phyloP scores from a whole-genome alignment of 352 stramenopile genomes.

The Globisporangium lucens region DNA sequence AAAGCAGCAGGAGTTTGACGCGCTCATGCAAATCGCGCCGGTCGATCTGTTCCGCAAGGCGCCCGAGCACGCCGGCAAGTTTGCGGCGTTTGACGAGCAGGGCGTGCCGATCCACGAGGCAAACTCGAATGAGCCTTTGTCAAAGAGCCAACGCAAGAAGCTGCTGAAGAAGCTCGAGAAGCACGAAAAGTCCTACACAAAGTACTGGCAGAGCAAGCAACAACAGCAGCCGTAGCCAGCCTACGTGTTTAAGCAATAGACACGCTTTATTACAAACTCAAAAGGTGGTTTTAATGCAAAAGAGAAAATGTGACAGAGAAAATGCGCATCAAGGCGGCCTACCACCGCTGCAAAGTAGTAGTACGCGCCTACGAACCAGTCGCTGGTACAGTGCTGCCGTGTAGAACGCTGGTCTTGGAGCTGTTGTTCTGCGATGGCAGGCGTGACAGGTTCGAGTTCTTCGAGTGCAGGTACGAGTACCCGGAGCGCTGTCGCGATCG shows the following conservation, averaged over 20 bases:
- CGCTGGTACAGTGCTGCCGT: slow-evolving; percentile 21
- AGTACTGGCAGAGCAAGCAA: slow-evolving; percentile 48
- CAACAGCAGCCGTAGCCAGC: background rate
- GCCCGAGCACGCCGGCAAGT: slow-evolving; percentile 47
- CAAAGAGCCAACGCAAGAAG: slow-evolving; percentile 78
- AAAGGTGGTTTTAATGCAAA: slow-evolving; percentile 5
- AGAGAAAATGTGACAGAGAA: slow-evolving; percentile 8
- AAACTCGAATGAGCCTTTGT: slow-evolving; percentile 31
- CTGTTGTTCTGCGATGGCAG: slow-evolving; percentile 24
- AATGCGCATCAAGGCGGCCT: background rate
- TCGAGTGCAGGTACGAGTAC: slow-evolving; percentile 61
- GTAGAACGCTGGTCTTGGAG: slow-evolving; percentile 20
- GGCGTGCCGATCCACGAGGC: slow-evolving; percentile 44
- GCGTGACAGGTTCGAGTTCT: slow-evolving; percentile 34
- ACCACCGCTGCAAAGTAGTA: background rate
- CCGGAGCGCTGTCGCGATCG: slow-evolving; percentile 49
- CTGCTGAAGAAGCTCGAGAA: slow-evolving; percentile 19
- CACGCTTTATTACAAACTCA: background rate
- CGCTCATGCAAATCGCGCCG: slow-evolving; percentile 65
- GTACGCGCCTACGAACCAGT: slow-evolving; percentile 28
- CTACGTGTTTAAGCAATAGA: background rate
- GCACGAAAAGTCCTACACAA: slow-evolving; percentile 47
- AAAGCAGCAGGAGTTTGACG: slow-evolving; percentile 51
- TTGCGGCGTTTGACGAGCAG: slow-evolving; percentile 43
- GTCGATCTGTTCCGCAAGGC: slow-evolving; percentile 45